Base-by-base conservation (phyloP, 345 rosid genomes). In the Ricinus communis region DNA sequence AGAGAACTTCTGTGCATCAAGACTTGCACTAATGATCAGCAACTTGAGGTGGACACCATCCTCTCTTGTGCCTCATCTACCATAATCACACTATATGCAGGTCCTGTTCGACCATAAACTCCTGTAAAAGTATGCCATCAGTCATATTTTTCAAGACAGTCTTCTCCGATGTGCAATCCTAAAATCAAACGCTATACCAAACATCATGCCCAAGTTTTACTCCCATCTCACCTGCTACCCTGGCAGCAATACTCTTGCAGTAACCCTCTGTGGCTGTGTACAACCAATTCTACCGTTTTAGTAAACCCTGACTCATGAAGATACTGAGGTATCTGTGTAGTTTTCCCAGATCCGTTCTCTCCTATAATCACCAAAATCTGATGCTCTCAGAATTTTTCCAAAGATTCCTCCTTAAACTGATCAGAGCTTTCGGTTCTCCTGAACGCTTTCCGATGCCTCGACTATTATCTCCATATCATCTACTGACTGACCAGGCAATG, bases 41-140 rank as follows among this genome's bases (percentile, higher is more conserved):
- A 92, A 75, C 85, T 92, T 92, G 68, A 92, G 73, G 83, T 94
- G 22, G 98, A 91, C 69, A 91, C 72, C 33, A 97, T 94, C 81
- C 98, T 91, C 82, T 94, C 98, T 76, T 94, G 98, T 1, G 98
- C 97, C 85, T 94, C 97, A 64, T 94, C 98, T 70, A 91, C 96
- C 87, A 94, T 91, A 69, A 92, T 79, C 25, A 95, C 93, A 70
- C 96, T 90, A 73, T 90, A 95, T 89, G 90, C 58, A 92, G 77
- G 77, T 89, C 95, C 46, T 97, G 97, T 67, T 92, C 97, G 3
- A 93, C 91, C 59, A 95, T 85, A 65, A 92, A 88, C 76, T 95
- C 97, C 11, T 92, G 85, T 83, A 90, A 71, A 59, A 95, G 80
- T 96, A 93, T 93, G 46, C 97, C 97, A 83, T 93, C 98, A 0